These are phyloP conservation scores for Zymoseptoria pseudotritici DNA, from an alignment of 2,329 filamentous ascomycete species.

Conservation along the genomic window DNA sequence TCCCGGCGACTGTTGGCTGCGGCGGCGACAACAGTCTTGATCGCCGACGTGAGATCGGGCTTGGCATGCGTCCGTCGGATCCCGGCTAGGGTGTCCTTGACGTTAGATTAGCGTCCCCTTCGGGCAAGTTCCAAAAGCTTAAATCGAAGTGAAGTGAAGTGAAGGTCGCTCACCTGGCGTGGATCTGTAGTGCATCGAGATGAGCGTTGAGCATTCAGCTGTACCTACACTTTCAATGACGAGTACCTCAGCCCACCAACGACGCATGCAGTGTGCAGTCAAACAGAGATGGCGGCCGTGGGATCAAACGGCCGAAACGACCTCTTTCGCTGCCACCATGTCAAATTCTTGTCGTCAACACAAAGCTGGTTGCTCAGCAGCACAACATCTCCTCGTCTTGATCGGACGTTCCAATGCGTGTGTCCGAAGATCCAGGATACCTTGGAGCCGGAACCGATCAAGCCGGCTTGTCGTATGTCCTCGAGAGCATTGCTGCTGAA, in stretches of 20 bases:
- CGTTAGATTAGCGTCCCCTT: background rate
- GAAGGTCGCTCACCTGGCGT: background rate
- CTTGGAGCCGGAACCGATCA: background rate
- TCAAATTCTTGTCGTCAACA: slow-evolving; percentile 16
- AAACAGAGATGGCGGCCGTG: slow-evolving; percentile 3
- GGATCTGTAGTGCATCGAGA: no score
- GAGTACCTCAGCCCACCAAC: no score
- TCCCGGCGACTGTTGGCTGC: background rate
- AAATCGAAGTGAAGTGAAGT: background rate
- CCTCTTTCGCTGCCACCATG: slow-evolving; percentile 16
- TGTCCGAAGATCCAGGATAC: slow-evolving; percentile 42
- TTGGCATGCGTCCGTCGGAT: background rate
- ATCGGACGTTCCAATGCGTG: slow-evolving; percentile 37
- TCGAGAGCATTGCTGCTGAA: slow-evolving; percentile 45
- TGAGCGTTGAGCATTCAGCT: no score
- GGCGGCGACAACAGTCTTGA: no score
- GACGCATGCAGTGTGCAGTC: background rate
- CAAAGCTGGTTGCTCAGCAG: slow-evolving; percentile 35
- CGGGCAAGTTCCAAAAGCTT: background rate
- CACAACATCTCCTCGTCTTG: slow-evolving; percentile 22
- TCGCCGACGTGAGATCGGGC: background rate
- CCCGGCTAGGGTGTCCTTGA: background rate
- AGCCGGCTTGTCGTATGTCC: slow-evolving; percentile 37
- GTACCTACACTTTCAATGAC: no score
- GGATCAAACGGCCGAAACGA: slow-evolving; percentile 15